Percentiles rank a stretch among this genome's conserved stretches.
Evolutionary conservation across 805 yeast genomes (phyloP).

Genomic region (Metschnikowia bowlesiae): DNA sequence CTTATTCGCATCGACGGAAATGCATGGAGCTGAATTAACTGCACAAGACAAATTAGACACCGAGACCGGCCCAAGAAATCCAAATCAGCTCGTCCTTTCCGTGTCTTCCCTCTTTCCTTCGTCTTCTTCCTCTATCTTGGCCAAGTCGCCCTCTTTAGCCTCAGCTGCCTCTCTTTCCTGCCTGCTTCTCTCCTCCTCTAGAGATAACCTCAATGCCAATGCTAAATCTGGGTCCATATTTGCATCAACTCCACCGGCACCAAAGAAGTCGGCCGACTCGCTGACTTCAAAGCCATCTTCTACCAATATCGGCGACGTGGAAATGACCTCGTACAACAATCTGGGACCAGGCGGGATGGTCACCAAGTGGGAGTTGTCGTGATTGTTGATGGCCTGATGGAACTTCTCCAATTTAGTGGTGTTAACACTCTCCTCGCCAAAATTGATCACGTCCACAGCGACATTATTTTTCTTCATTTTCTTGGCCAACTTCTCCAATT

Average conservation of each 20-base stretch:
- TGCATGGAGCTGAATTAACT: background rate
- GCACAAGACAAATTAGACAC: background rate
- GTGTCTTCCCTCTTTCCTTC: constrained; percentile 17
- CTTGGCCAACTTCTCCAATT: constrained; percentile 79
- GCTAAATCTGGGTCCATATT: constrained; percentile 96
- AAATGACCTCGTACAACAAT: constrained; percentile 75
- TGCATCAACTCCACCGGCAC: constrained; percentile 59
- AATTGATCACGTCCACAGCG: constrained; percentile 84
- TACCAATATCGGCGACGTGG: constrained; percentile 66
- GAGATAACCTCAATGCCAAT: constrained; percentile 85
- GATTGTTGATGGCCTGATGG: constrained; percentile 65
- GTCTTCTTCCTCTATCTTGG: constrained; percentile 28
- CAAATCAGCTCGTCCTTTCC: background rate
- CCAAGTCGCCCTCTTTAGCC: constrained; percentile 21
- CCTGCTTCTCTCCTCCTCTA: constrained; percentile 91
- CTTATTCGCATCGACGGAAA: background rate
- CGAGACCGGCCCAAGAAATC: background rate
- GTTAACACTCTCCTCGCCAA: constrained; percentile 83
- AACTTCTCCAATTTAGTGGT: constrained; percentile 77
- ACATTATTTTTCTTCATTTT: constrained; percentile 89
- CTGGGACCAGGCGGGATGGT: constrained; percentile 87
- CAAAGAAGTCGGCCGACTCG: constrained; percentile 33
- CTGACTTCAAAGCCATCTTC: constrained; percentile 57
- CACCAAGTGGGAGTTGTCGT: constrained; percentile 75
- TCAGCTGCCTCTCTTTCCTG: constrained; percentile 68